Evolutionary conservation across 768 basidiomycete species (phyloP).

Genomic region (Crepidotus variabilis): DNA sequence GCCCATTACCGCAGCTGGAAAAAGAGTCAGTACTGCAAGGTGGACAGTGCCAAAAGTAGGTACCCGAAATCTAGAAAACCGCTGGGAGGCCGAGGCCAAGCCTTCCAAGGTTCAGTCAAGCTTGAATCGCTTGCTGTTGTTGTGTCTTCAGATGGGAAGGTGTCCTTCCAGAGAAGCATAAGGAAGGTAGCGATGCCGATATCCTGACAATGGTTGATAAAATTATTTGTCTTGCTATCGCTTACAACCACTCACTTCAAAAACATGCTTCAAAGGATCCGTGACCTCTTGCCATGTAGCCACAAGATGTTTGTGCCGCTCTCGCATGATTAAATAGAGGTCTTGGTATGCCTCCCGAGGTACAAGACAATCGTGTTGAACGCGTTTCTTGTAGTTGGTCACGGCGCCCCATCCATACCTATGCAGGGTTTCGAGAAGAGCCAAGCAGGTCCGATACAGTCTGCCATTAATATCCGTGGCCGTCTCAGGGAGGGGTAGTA

Average conservation of each 20-base stretch:
- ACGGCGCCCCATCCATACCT: slow-evolving; percentile 87
- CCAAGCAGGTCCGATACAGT: slow-evolving; percentile 76
- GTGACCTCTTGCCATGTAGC: slow-evolving; percentile 77
- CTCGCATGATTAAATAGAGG: slow-evolving; percentile 82
- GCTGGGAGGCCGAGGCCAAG: slow-evolving; percentile 75
- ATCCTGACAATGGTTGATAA: slow-evolving; percentile 52
- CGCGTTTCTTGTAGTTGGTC: slow-evolving; percentile 83
- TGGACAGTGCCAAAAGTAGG: slow-evolving; percentile 2
- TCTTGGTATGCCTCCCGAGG: slow-evolving; percentile 83
- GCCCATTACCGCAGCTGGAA: slow-evolving; percentile 84
- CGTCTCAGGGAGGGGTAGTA: slow-evolving; percentile 44
- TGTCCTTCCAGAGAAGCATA: slow-evolving; percentile 86
- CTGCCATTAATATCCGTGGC: slow-evolving; percentile 54
- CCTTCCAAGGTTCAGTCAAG: slow-evolving; percentile 48
- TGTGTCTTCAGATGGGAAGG: slow-evolving; percentile 34
- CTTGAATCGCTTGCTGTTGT: slow-evolving; percentile 8
- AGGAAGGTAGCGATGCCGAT: slow-evolving; percentile 93
- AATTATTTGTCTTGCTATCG: too few relatives aligned
- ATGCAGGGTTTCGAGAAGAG: slow-evolving; percentile 78
- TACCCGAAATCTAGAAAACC: slow-evolving; percentile 92
- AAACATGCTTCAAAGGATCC: slow-evolving; percentile 87
- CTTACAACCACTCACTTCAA: slow-evolving; percentile 51
- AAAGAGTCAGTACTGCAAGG: background rate
- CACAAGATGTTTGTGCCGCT: slow-evolving; percentile 75
- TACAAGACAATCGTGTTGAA: slow-evolving; percentile 77